Percentiles rank a stretch among this genome's conserved stretches.
Evolutionary conservation across 2,329 filamentous ascomycete genomes (phyloP).

Genomic region (Blastomyces percursus): DNA sequence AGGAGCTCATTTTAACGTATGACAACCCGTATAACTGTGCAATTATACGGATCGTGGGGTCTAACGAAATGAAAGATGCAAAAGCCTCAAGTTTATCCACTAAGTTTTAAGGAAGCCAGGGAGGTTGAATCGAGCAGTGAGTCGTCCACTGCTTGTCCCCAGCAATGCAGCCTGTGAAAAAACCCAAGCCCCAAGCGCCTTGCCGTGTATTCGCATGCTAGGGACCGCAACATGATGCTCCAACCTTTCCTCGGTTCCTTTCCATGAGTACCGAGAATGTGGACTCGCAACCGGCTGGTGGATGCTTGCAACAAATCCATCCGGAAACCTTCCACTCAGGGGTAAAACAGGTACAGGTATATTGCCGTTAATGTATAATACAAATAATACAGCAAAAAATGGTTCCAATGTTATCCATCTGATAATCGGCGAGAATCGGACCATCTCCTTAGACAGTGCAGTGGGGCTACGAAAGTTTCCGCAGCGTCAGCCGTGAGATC

Average conservation of each 20-base stretch:
- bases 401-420: neutral
- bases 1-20: slow-evolving; percentile 7
- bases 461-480: neutral
- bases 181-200: neutral
- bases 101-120: neutral
- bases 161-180: neutral
- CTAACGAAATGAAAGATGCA: neutral
- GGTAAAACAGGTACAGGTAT: neutral
- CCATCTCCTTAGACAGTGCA: neutral
- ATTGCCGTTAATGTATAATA: neutral
- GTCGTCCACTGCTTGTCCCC: neutral
- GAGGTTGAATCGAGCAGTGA: neutral
- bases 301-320: neutral
- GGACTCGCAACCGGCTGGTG: neutral
- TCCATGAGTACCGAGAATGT: neutral
- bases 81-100: neutral
- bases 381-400: neutral
- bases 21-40: neutral
- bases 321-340: neutral
- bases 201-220: neutral
- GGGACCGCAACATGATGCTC: neutral
- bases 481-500: neutral
- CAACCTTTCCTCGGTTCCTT: neutral
- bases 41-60: neutral
- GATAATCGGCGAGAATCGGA: neutral